phyloP scores from a whole-genome alignment of 345 rosid genomes.

The Citrus medica region DNA sequence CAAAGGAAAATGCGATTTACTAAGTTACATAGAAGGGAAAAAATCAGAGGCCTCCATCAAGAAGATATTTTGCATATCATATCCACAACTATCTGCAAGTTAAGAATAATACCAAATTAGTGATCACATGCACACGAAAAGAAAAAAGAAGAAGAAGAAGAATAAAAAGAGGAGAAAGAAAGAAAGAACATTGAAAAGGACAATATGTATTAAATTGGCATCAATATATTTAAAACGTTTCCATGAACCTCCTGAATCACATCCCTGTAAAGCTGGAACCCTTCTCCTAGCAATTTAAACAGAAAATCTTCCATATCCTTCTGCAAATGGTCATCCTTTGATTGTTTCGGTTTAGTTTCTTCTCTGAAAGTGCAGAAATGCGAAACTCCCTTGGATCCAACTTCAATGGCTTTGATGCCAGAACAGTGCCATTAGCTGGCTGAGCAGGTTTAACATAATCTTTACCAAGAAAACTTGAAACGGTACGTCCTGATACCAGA shows the following conservation, averaged over 20 bases:
- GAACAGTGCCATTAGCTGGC: too few relatives aligned
- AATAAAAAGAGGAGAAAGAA: too few relatives aligned
- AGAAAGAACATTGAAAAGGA: not conserved
- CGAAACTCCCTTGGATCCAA: not conserved
- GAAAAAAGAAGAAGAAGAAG: not conserved
- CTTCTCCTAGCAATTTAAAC: not conserved
- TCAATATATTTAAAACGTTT: slow-evolving; percentile 5
- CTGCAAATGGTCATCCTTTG: too few relatives aligned
- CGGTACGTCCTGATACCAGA: too few relatives aligned
- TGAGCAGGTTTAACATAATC: too few relatives aligned
- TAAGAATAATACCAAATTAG: slow-evolving; percentile 27
- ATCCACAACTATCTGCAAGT: slow-evolving; percentile 50
- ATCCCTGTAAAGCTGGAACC: slow-evolving; percentile 37
- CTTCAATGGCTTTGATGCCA: too few relatives aligned
- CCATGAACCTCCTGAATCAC: slow-evolving; percentile 40
- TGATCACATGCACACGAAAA: not conserved
- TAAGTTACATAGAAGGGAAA: not conserved
- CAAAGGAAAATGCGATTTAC: not conserved
- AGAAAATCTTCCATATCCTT: too few relatives aligned
- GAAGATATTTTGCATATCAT: slow-evolving; percentile 32
- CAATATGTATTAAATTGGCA: not conserved
- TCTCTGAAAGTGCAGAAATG: too few relatives aligned
- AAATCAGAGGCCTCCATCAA: not conserved
- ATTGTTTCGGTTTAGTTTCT: too few relatives aligned
- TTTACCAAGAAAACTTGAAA: too few relatives aligned